Percentiles rank a stretch among this genome's conserved stretches.
phyloP scores from a whole-genome alignment of 192 early-diverging fungal species.

The Backusella luteola region DNA sequence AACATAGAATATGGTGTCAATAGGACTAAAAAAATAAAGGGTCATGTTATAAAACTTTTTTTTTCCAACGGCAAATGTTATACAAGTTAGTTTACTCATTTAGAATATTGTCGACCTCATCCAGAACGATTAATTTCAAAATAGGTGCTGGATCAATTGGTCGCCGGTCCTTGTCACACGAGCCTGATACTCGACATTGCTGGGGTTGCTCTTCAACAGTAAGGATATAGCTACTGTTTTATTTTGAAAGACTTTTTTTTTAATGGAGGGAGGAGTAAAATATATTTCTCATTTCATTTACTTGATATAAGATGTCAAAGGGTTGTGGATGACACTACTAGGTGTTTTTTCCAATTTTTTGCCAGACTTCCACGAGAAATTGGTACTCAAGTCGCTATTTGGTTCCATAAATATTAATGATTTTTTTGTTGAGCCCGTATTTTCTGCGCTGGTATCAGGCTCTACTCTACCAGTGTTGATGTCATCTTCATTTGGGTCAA shows the following conservation, averaged over 20 bases:
- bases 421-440: neutral
- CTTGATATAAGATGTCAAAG: constrained; percentile 7
- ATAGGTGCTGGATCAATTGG: constrained; percentile 79
- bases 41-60: neutral
- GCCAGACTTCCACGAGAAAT: neutral
- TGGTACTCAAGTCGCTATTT: neutral
- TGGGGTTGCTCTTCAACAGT: constrained; percentile 12
- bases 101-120: neutral
- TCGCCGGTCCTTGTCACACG: constrained; percentile 49
- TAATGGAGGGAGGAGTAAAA: neutral
- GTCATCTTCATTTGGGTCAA: neutral
- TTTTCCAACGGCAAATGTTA: too few species aligned
- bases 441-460: neutral
- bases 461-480: neutral
- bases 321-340: neutral
- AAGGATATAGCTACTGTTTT: neutral
- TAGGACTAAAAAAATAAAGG: neutral
- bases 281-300: neutral
- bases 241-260: neutral
- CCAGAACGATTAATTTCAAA: constrained; percentile 40
- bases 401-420: neutral
- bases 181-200: constrained; percentile 13
- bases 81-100: constrained; percentile 4
- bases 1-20: constrained; percentile 5
- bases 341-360: neutral